These are phyloP conservation scores for Glaciozyma antarctica DNA, from an alignment of 768 basidiomycete species.

Conservation along the genomic window DNA sequence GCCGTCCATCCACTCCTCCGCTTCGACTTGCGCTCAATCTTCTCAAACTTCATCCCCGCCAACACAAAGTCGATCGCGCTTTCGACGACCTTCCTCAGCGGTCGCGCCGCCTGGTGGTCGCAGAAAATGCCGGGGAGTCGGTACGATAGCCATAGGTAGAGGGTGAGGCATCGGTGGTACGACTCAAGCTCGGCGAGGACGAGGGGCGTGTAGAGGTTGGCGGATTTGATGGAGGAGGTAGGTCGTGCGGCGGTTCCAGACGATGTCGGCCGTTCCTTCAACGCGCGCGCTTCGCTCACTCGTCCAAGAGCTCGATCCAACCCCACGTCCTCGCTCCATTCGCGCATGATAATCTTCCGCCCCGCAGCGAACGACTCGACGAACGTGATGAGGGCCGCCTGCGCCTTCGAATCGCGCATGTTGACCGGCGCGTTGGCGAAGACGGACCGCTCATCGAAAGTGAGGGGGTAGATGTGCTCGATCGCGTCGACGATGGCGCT, in stretches of 20 bases:
- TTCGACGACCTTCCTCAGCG: slow-evolving; percentile 58
- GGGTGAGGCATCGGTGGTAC: slow-evolving; percentile 62
- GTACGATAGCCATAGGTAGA: slow-evolving; percentile 77
- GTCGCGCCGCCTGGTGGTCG: slow-evolving; percentile 47
- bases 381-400: slow-evolving; percentile 39
- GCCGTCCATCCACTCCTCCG: neutral
- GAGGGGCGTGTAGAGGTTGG: slow-evolving; percentile 6
- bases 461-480: slow-evolving; percentile 36
- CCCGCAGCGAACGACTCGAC: slow-evolving; percentile 44
- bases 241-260: neutral
- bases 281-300: slow-evolving; percentile 32
- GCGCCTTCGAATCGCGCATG: slow-evolving; percentile 36
- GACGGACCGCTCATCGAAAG: slow-evolving; percentile 37
- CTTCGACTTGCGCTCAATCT: slow-evolving; percentile 6
- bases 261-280: neutral
- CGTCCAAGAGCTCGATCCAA: slow-evolving; percentile 44
- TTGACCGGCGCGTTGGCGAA: slow-evolving; percentile 41
- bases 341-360: slow-evolving; percentile 45
- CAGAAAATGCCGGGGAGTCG: slow-evolving; percentile 61
- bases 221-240: neutral
- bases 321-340: slow-evolving; percentile 40
- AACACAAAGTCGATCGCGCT: slow-evolving; percentile 54
- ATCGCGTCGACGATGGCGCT: slow-evolving; percentile 36
- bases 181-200: slow-evolving; percentile 50
- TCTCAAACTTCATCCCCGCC: slow-evolving; percentile 31